These are phyloP conservation scores for Suillus subalutaceus DNA, from an alignment of 768 basidiomycete species.

Conservation along the genomic window DNA sequence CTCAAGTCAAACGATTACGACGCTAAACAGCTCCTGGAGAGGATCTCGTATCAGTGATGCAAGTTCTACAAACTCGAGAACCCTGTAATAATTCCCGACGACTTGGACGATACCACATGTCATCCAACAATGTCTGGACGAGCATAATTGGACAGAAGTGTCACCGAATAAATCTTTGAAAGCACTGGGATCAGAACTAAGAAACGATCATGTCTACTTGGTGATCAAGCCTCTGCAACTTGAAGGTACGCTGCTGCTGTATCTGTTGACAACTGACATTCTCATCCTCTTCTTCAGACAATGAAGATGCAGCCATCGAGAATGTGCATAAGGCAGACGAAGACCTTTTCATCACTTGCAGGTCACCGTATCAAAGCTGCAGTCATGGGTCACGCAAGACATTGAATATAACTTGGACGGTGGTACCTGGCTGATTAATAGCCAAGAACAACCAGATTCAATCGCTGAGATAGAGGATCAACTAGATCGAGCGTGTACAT, in stretches of 20 bases:
- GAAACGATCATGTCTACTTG: background rate
- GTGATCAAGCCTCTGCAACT: background rate
- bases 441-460: background rate
- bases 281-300: background rate
- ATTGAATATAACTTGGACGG: constrained; percentile 1
- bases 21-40: background rate
- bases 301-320: background rate
- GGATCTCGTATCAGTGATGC: background rate
- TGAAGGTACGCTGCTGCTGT: background rate
- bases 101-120: background rate
- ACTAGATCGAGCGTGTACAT: background rate
- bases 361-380: background rate
- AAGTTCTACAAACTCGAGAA: background rate
- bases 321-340: background rate
- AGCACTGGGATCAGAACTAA: background rate
- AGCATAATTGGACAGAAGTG: background rate
- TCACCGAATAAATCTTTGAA: background rate
- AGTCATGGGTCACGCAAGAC: background rate
- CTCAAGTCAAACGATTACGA: background rate
- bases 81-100: background rate
- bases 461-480: background rate
- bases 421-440: background rate
- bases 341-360: constrained; percentile 7
- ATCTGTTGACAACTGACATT: background rate
- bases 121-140: background rate